Base-by-base conservation (phyloP, 2,329 filamentous ascomycete species). In the Amesomyces nigricolor region DNA sequence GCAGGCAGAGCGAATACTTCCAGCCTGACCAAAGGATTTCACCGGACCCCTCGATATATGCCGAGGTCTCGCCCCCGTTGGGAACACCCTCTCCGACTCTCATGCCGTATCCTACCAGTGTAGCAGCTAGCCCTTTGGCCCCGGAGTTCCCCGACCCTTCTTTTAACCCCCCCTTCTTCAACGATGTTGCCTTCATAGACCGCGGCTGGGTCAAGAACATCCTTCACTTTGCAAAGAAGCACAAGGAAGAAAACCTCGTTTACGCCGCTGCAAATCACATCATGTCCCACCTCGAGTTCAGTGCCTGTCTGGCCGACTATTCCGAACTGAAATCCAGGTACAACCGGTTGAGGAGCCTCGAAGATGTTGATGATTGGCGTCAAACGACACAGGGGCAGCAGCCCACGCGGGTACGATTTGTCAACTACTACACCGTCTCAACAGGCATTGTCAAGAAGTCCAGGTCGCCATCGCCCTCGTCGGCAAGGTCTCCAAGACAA, bases 381-480 rank as follows among this genome's bases (percentile, higher is more conserved):
- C 42, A 45, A 14, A 29, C 47, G 19, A 63, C 63, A 2, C 62
- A 64, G n/a, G 60, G 66, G 19, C 73, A 75, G 42, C 60, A 72
- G 3, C 64, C 73, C 2, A 73, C 75, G 2, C 76, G 86, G 51
- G 81, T 94, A 10, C 80, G 90, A 14, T 96, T 96, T 64, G 78
- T 89, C 55, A 96, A 96, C 67, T 96, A 95, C 68, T 96, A 92
- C 67, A 95, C 91, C 1, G 80, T 88, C n/a, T 91, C 88, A 61
- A 86, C 87, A 9, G 91, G 91, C 3, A 78, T 82, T 56, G 78
- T 79, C 2, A 91, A 87, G 62, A 68, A 70, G 53, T 68, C 69
- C 13, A 74, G 76, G 38, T 16, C 53, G 9, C 11, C 35, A 6
- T 42, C 53, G 6, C 11, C 35, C 5, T 42, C 56, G 16, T 38